Evolutionary conservation across 768 basidiomycete genomes (phyloP).

Genomic region (Lactarius hatsudake): DNA sequence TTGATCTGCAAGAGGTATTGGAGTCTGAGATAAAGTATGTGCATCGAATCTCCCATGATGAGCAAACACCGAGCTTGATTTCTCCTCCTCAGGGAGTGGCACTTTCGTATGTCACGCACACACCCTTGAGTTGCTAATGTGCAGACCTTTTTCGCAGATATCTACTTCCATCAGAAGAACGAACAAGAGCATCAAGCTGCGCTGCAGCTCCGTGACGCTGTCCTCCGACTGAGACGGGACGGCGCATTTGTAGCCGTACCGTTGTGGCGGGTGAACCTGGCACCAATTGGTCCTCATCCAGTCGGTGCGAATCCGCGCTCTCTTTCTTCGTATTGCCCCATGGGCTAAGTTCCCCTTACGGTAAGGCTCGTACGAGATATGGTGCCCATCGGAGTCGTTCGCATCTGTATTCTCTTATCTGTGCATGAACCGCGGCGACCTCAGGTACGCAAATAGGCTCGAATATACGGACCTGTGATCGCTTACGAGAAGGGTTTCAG

Average conservation of each 20-base stretch:
- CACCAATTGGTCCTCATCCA: slow-evolving; percentile 73
- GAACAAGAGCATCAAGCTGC: slow-evolving; percentile 60
- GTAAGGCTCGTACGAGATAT: slow-evolving; percentile 77
- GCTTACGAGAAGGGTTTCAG: slow-evolving; percentile 37
- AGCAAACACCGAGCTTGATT: background rate
- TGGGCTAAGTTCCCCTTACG: background rate
- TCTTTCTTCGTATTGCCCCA: background rate
- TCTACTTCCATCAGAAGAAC: slow-evolving; percentile 75
- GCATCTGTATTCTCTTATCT: slow-evolving; percentile 75
- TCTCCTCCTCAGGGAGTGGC: slow-evolving; percentile 60
- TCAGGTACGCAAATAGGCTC: slow-evolving; percentile 50
- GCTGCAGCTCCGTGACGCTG: slow-evolving; percentile 65
- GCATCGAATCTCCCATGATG: background rate
- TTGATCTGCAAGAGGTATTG: slow-evolving; percentile 56
- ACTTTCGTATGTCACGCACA: slow-evolving; percentile 56
- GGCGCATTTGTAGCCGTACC: slow-evolving; percentile 82
- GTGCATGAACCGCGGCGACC: slow-evolving; percentile 58
- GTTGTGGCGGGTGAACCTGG: slow-evolving; percentile 64
- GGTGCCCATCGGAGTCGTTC: slow-evolving; percentile 76
- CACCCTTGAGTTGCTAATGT: background rate
- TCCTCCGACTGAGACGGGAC: slow-evolving; percentile 65
- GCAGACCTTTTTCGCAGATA: slow-evolving; percentile 46
- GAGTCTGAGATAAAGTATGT: slow-evolving; percentile 60
- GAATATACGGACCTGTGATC: background rate
- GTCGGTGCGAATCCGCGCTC: slow-evolving; percentile 47